phyloP scores from a whole-genome alignment of 768 basidiomycete genomes.

The Peribolospora baueri region DNA sequence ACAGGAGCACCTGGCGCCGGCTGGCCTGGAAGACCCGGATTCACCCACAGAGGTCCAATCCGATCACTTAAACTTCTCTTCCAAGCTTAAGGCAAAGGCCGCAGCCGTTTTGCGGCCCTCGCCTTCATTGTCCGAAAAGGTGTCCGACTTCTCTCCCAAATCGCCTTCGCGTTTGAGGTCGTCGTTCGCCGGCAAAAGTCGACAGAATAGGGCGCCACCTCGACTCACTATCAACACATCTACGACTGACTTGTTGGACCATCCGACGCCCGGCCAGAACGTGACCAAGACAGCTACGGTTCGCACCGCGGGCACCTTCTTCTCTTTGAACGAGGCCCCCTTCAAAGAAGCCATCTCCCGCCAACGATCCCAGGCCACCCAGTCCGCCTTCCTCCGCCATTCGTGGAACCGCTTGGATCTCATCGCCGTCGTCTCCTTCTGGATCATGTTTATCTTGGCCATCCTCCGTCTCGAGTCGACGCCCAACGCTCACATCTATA shows the following conservation, averaged over 20 bases:
- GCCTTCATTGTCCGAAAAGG: no score
- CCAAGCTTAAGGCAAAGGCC: no score
- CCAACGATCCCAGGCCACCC: conserved; percentile 15
- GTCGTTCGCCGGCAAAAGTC: no score
- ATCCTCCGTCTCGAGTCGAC: conserved; percentile 42
- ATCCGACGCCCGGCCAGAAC: neutral
- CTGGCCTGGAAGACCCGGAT: neutral
- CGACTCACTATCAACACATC: no score
- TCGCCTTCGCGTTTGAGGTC: no score
- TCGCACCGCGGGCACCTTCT: no score
- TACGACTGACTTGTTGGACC: neutral
- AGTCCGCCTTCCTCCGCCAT: conserved; percentile 67
- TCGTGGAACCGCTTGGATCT: conserved; percentile 81
- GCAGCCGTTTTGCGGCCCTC: no score
- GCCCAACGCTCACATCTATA: conserved; percentile 39
- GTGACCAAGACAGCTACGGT: neutral
- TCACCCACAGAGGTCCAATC: neutral
- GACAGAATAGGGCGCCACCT: no score
- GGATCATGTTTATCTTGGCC: conserved; percentile 56
- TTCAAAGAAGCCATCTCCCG: conserved; percentile 3
- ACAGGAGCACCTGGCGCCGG: neutral
- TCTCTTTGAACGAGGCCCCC: conserved; percentile 20
- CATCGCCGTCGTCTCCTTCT: conserved; percentile 62
- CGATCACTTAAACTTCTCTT: no score
- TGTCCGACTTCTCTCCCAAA: no score